Evolutionary conservation across 2,329 filamentous ascomycete genomes (phyloP).

Genomic region (Epichloe elymi): DNA sequence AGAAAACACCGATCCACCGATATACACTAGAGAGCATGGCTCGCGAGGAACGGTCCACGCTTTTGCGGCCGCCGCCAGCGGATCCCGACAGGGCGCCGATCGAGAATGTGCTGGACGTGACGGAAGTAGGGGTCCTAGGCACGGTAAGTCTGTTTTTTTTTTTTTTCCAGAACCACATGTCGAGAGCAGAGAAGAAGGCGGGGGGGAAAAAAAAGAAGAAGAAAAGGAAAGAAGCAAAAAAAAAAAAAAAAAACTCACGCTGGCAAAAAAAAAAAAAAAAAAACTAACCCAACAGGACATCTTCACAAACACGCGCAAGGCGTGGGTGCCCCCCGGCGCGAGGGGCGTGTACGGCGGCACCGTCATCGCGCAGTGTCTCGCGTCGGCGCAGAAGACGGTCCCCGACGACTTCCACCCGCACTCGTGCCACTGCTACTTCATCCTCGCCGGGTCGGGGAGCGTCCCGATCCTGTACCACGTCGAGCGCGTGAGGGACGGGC

Average conservation of each 20-base stretch:
- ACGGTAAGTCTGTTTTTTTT: slow-evolving; percentile 33
- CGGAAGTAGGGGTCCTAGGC: slow-evolving; percentile 61
- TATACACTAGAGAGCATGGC: slow-evolving; percentile 1
- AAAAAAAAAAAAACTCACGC: too few species aligned
- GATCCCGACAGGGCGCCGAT: slow-evolving; percentile 65
- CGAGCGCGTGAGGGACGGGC: slow-evolving; percentile 81
- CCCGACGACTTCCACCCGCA: slow-evolving; percentile 70
- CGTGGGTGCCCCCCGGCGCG: slow-evolving; percentile 90
- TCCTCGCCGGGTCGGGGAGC: slow-evolving; percentile 73
- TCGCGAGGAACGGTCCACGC: slow-evolving; percentile 21
- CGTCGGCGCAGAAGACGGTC: slow-evolving; percentile 80
- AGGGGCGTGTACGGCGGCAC: slow-evolving; percentile 88
- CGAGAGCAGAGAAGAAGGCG: too few species aligned
- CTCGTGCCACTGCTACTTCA: slow-evolving; percentile 98
- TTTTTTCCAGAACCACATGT: too few species aligned
- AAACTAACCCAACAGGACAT: slow-evolving; percentile 62
- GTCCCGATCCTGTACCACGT: slow-evolving; percentile 92
- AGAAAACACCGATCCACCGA: too few species aligned
- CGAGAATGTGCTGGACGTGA: slow-evolving; percentile 81
- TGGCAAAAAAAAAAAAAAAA: too few species aligned
- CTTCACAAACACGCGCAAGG: slow-evolving; percentile 83
- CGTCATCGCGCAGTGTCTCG: slow-evolving; percentile 83
- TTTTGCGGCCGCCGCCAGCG: slow-evolving; percentile 56
- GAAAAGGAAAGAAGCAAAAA: too few species aligned
- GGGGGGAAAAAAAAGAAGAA: too few species aligned